These are phyloP conservation scores for Suhomyces choctaworum DNA, from an alignment of 1,139 yeast genomes.

Conservation along the genomic window DNA sequence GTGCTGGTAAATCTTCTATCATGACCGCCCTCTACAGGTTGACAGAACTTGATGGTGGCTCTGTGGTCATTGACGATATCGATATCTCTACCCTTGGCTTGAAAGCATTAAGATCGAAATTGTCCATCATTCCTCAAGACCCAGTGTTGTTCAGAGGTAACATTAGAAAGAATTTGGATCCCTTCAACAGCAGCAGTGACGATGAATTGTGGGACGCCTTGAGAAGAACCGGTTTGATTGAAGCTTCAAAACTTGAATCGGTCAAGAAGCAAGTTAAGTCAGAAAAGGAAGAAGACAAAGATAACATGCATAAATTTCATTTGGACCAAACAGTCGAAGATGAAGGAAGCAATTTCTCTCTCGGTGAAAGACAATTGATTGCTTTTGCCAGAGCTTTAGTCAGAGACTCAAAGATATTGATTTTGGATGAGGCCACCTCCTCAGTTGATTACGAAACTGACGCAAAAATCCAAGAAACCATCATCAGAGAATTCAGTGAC, in stretches of 20 bases:
- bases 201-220: constrained; percentile 51
- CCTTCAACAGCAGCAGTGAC: constrained; percentile 54
- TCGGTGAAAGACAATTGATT: constrained; percentile 75
- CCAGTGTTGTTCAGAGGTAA: constrained; percentile 72
- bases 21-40: constrained; percentile 62
- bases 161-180: constrained; percentile 66
- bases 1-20: constrained; percentile 64
- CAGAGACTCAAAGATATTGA: constrained; percentile 63
- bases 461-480: constrained; percentile 64
- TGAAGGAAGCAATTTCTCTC: constrained; percentile 72
- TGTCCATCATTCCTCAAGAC: constrained; percentile 78
- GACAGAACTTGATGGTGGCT: constrained; percentile 55
- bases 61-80: constrained; percentile 56
- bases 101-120: constrained; percentile 54
- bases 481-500: constrained; percentile 56
- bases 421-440: constrained; percentile 82
- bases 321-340: constrained; percentile 67
- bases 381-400: constrained; percentile 79
- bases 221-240: constrained; percentile 64
- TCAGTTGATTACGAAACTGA: constrained; percentile 81
- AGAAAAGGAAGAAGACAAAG: constrained; percentile 14
- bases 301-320: constrained; percentile 55
- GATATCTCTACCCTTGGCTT: constrained; percentile 60
- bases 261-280: constrained; percentile 23
- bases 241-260: constrained; percentile 31